Percentiles rank a stretch among this genome's conserved stretches.
Evolutionary conservation across 2,329 filamentous ascomycete species (phyloP).

Genomic region (Penicillium vulpinum): DNA sequence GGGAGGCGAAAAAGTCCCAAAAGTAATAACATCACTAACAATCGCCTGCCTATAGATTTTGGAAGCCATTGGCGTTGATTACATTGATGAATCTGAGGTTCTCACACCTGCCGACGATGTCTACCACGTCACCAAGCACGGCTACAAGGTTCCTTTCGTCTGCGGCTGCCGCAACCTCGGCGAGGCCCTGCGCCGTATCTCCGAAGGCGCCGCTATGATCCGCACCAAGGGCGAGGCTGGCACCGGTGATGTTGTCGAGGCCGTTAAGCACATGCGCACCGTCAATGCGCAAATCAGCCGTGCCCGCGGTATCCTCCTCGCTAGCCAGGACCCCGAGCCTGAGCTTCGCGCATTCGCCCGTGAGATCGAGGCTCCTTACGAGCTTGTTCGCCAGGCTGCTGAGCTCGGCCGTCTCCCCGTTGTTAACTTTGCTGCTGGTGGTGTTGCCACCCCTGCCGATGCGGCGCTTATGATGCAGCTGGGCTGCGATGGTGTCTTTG

Average conservation of each 20-base stretch:
- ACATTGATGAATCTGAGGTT: constrained; percentile 97
- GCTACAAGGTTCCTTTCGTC: constrained; percentile 84
- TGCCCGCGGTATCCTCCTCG: constrained; percentile 58
- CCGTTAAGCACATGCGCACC: constrained; percentile 91
- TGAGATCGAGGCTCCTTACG: constrained; percentile 75
- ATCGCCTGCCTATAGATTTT: constrained; percentile 64
- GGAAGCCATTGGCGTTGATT: constrained; percentile 91
- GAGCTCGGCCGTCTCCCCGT: constrained; percentile 86
- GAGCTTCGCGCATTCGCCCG: constrained; percentile 78
- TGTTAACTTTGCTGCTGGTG: constrained; percentile 97
- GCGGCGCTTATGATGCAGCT: constrained; percentile 99
- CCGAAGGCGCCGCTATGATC: constrained; percentile 97
- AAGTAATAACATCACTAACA: constrained; percentile 3
- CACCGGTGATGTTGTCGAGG: constrained; percentile 95
- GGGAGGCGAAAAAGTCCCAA: background rate
- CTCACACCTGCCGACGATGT: constrained; percentile 89
- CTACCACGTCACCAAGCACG: constrained; percentile 87
- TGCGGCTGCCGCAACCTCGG: constrained; percentile 94
- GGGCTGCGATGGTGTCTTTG: constrained; percentile 96
- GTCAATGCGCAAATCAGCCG: constrained; percentile 79
- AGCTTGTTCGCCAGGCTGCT: constrained; percentile 80
- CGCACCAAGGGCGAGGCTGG: constrained; percentile 97
- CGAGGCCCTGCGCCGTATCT: constrained; percentile 86
- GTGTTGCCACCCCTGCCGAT: constrained; percentile 97
- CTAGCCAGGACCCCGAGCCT: constrained; percentile 55